A percentile compares a stretch with the other conserved stretches of the same genome.
These are phyloP conservation scores for Nemania sp. DNA, from an alignment of 2,329 filamentous ascomycete genomes.

Conservation along the genomic window DNA sequence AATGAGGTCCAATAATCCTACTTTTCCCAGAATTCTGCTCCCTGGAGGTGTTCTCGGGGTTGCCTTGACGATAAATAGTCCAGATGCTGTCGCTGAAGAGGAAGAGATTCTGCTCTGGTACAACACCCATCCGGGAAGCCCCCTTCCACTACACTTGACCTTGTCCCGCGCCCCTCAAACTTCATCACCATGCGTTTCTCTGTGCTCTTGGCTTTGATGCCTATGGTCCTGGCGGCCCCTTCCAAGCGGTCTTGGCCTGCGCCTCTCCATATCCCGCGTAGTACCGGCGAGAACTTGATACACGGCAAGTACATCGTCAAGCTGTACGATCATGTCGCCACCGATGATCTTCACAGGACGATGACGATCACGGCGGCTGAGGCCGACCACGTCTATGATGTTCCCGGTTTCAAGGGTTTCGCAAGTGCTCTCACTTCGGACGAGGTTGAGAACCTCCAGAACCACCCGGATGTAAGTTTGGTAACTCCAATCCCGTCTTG, in stretches of 20 bases:
- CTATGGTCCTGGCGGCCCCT: constrained; percentile 40
- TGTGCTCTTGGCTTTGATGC: constrained; percentile 34
- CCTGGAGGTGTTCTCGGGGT: constrained; percentile 19
- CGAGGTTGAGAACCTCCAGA: constrained; percentile 48
- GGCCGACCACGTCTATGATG: constrained; percentile 41
- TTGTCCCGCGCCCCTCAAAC: constrained; percentile 3
- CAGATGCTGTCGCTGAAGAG: constrained; percentile 24
- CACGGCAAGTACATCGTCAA: constrained; percentile 53
- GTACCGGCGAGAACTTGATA: constrained; percentile 34
- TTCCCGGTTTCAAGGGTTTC: constrained; percentile 48
- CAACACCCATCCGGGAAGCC: constrained; percentile 22
- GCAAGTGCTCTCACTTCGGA: constrained; percentile 48
- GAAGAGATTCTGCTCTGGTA: constrained; percentile 12
- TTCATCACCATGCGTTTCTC: constrained; percentile 35
- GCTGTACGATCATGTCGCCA: constrained; percentile 44
- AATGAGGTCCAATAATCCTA: background rate
- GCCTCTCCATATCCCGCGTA: constrained; percentile 38
- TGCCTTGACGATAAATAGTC: constrained; percentile 36
- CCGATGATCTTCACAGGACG: constrained; percentile 41
- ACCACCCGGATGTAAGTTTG: constrained; percentile 46
- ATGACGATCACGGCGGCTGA: constrained; percentile 35
- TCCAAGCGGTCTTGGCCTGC: constrained; percentile 40
- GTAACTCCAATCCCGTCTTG: background rate
- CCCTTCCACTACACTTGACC: constrained; percentile 17
- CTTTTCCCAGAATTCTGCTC: constrained; percentile 9